Percentiles rank a stretch among this genome's conserved stretches.
Evolutionary conservation across 2,329 filamentous ascomycete species (phyloP).

Genomic region (Diaporthe longicolla): DNA sequence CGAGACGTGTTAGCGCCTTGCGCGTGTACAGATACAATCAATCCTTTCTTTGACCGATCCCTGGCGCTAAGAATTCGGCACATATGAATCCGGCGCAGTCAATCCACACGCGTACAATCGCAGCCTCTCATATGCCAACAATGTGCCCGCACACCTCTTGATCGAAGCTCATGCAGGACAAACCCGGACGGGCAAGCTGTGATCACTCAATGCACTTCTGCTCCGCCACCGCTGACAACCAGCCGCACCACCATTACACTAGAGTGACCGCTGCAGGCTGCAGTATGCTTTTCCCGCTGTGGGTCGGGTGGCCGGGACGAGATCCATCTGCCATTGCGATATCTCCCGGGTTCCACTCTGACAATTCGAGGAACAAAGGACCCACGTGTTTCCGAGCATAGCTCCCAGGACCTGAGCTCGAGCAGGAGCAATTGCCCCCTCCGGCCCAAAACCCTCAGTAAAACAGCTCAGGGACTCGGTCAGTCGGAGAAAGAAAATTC

Average conservation of each 20-base stretch:
- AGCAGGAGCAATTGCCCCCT: background rate
- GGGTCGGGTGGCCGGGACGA: conserved; percentile 30
- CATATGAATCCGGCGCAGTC: conserved; percentile 7
- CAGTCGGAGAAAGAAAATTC: conserved; percentile 14
- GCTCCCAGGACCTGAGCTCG: conserved; percentile 23
- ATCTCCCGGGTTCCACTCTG: conserved; percentile 24
- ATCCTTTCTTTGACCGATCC: conserved; percentile 5
- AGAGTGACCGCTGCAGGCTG: conserved; percentile 31
- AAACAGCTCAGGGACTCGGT: conserved; percentile 23
- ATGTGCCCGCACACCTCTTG: background rate
- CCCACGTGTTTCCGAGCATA: conserved; percentile 27
- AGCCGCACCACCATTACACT: background rate
- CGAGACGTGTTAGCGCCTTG: background rate
- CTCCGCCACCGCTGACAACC: conserved; percentile 1
- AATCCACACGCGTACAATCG: background rate
- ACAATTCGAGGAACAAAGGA: conserved; percentile 24
- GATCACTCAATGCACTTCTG: conserved; percentile 10
- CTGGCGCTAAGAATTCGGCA: conserved; percentile 21
- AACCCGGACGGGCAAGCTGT: conserved; percentile 4
- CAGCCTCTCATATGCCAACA: background rate
- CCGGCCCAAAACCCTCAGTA: background rate
- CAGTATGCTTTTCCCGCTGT: conserved; percentile 37
- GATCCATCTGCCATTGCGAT: conserved; percentile 35
- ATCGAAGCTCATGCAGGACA: background rate
- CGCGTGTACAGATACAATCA: conserved; percentile 24